A percentile compares a stretch with the other conserved stretches of the same genome.
Evolutionary conservation across 2,329 filamentous ascomycete genomes (phyloP).

Genomic region (Fusarium zealandicum): DNA sequence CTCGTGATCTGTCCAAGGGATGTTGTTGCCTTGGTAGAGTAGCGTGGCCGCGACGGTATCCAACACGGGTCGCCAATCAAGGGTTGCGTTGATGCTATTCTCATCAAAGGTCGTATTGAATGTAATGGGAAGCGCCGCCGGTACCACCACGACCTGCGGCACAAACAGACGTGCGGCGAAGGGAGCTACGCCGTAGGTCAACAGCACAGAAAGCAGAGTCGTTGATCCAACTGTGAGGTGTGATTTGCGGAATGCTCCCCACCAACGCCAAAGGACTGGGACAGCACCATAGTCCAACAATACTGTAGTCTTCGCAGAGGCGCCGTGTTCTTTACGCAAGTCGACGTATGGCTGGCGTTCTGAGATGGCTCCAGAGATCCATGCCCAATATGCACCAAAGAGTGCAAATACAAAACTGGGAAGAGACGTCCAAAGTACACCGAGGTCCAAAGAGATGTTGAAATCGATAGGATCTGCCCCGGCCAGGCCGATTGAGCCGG

Average conservation of each 20-base stretch:
- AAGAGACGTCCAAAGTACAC: conserved; percentile 18
- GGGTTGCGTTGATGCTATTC: conserved; percentile 4
- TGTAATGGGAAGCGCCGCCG: background rate
- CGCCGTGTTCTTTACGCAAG: conserved; percentile 12
- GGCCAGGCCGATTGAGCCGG: background rate
- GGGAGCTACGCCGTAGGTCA: conserved; percentile 15
- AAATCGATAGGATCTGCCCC: background rate
- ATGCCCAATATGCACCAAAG: conserved; percentile 23
- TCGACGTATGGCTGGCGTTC: conserved; percentile 28
- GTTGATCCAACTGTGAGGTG: conserved; percentile 16
- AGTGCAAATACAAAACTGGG: conserved; percentile 19
- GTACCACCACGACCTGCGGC: conserved; percentile 4
- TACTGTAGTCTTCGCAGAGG: conserved; percentile 10
- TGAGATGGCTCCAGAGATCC: conserved; percentile 19
- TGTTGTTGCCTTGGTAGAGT: conserved; percentile 6
- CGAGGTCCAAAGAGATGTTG: conserved; percentile 11
- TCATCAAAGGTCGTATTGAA: conserved; percentile 8
- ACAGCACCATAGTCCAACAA: conserved; percentile 19
- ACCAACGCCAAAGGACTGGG: conserved; percentile 17
- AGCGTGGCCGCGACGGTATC: conserved; percentile 15
- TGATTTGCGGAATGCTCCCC: conserved; percentile 19
- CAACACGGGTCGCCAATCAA: conserved; percentile 27
- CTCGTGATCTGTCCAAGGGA: conserved; percentile 19
- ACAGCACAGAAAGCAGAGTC: conserved; percentile 15
- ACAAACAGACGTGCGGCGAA: conserved; percentile 27